A percentile compares a stretch with the other conserved stretches of the same genome.
Evolutionary conservation across 495 filamentous ascomycete genomes (phyloP).

Genomic region (Sphaerosporella brunnea): DNA sequence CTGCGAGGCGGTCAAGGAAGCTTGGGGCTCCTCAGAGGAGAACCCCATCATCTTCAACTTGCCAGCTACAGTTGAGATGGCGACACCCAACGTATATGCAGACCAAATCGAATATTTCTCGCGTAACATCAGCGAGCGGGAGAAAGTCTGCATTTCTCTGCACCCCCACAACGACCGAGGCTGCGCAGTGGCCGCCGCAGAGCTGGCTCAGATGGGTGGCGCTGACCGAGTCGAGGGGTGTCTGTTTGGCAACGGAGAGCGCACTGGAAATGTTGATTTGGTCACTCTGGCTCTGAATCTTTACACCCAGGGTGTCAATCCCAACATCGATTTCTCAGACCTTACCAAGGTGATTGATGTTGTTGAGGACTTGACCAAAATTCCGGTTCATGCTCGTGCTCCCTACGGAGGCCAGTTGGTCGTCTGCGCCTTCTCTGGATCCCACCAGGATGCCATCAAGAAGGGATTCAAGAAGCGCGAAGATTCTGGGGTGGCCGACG

Average conservation of each 20-base stretch:
- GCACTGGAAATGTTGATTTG: constrained; percentile 90
- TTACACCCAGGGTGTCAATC: constrained; percentile 85
- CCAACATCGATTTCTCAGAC: constrained; percentile 81
- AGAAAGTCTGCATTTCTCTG: constrained; percentile 65
- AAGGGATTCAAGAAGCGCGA: constrained; percentile 75
- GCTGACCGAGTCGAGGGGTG: constrained; percentile 89
- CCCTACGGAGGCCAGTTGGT: constrained; percentile 85
- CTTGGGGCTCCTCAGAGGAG: constrained; percentile 69
- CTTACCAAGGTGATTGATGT: constrained; percentile 73
- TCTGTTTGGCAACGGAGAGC: constrained; percentile 87
- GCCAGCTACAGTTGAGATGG: constrained; percentile 89
- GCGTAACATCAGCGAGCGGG: constrained; percentile 54
- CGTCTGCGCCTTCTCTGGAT: constrained; percentile 74
- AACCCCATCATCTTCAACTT: constrained; percentile 94
- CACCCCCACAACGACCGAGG: constrained; percentile 94
- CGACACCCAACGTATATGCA: constrained; percentile 89
- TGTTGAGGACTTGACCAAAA: constrained; percentile 86
- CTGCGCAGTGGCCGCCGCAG: constrained; percentile 73
- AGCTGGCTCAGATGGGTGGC: constrained; percentile 93
- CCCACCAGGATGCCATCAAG: constrained; percentile 95
- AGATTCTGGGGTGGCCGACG: constrained; percentile 36
- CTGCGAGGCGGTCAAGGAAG: constrained; percentile 89
- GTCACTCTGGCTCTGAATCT: constrained; percentile 91
- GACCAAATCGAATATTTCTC: constrained; percentile 97
- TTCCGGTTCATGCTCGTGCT: constrained; percentile 72